A percentile compares a stretch with the other conserved stretches of the same genome.
phyloP scores from a whole-genome alignment of 2,329 filamentous ascomycete species.

The Leptographium wingfieldii region DNA sequence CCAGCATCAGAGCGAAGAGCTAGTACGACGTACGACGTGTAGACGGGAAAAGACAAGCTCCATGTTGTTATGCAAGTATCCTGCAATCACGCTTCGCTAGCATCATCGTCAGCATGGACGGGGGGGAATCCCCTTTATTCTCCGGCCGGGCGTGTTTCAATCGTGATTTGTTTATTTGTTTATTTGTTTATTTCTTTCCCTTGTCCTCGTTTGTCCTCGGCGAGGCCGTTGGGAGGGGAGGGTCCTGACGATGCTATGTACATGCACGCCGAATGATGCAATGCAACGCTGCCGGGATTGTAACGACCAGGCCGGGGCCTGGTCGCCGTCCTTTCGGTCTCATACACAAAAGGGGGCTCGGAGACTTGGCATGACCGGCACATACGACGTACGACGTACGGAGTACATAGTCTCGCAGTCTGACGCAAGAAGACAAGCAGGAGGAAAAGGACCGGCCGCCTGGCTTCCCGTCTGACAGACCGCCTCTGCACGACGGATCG shows the following conservation, averaged over 20 bases:
- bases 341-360: not conserved
- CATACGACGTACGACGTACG: too few species aligned
- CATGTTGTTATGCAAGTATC: not conserved
- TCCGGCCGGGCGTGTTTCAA: not conserved
- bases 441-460: too few species aligned
- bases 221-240: not conserved
- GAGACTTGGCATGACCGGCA: too few species aligned
- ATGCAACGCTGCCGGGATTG: not conserved
- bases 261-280: not conserved
- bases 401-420: too few species aligned
- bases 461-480: too few species aligned
- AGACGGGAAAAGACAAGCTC: not conserved
- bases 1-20: too few species aligned
- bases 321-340: not conserved
- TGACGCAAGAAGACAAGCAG: too few species aligned
- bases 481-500: too few species aligned
- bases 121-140: not conserved
- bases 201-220: not conserved
- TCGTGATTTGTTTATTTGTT: too few species aligned
- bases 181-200: too few species aligned
- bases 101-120: not conserved
- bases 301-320: not conserved
- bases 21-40: too few species aligned
- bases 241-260: not conserved
- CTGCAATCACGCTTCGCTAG: not conserved